phyloP scores from a whole-genome alignment of 2,329 filamentous ascomycete genomes.

The Colletotrichum kahawae region DNA sequence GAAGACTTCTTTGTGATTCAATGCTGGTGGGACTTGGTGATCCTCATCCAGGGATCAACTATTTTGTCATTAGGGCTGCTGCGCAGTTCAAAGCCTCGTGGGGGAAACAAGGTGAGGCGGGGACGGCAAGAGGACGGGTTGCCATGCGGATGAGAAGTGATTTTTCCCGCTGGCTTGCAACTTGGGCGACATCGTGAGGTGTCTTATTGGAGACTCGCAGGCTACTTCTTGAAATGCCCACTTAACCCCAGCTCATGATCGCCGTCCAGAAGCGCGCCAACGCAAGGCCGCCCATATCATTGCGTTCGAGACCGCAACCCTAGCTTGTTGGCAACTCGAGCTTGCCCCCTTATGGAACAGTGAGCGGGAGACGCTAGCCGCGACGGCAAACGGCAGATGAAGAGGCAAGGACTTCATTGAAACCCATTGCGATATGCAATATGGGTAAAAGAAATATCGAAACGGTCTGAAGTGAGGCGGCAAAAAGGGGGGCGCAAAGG shows the following conservation, averaged over 20 bases:
- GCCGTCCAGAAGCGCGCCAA: neutral
- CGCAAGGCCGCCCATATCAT: neutral
- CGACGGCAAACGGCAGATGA: neutral
- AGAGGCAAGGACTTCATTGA: neutral
- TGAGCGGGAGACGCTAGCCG: neutral
- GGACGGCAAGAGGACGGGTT: neutral
- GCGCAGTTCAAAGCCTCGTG: neutral
- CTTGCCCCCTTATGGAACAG: neutral
- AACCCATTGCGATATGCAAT: neutral
- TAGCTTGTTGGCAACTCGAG: neutral
- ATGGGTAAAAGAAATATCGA: neutral
- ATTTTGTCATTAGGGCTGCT: neutral
- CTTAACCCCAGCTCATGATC: neutral
- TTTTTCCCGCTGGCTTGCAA: neutral
- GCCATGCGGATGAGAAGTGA: slow-evolving; percentile 3
- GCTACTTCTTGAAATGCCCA: neutral
- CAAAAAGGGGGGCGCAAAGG: neutral
- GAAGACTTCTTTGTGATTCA: neutral
- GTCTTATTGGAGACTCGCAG: neutral
- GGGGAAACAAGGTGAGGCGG: neutral
- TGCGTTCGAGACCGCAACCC: neutral
- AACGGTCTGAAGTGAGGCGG: neutral
- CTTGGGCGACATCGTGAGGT: neutral
- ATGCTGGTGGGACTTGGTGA: neutral
- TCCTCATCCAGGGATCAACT: neutral